Evolutionary conservation across 345 rosid species (phyloP).

Genomic region (Rhizophora mangle): DNA sequence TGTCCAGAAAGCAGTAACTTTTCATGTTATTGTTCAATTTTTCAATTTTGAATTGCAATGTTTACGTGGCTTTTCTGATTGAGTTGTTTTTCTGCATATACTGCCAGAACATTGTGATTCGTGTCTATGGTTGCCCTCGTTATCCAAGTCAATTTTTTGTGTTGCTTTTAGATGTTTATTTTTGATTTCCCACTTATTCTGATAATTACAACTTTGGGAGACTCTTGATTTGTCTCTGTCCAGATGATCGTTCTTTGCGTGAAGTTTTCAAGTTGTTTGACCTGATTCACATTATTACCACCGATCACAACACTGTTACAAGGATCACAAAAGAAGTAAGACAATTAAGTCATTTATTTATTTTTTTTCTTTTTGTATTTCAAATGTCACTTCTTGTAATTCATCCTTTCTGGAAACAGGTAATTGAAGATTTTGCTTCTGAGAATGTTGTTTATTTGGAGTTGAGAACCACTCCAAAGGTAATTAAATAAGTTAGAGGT

Average conservation of each 20-base stretch:
- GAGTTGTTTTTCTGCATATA: not conserved
- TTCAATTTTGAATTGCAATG: not conserved
- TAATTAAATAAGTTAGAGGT: slow-evolving; percentile 17
- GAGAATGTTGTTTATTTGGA: slow-evolving; percentile 89
- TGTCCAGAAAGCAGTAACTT: not conserved
- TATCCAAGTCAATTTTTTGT: not conserved
- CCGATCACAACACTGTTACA: slow-evolving; percentile 70
- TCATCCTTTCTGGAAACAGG: slow-evolving; percentile 36
- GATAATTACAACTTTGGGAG: not conserved
- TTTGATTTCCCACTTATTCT: not conserved
- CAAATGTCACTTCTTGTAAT: not conserved
- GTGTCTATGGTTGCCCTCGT: not conserved
- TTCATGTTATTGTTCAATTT: no score
- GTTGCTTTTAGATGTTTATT: not conserved
- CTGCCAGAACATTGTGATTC: not conserved
- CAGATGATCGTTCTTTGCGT: slow-evolving; percentile 62
- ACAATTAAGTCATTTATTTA: slow-evolving; percentile 1
- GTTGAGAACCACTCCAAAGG: slow-evolving; percentile 95
- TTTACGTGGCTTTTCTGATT: not conserved
- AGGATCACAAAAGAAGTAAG: slow-evolving; percentile 83
- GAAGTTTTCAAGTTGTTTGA: slow-evolving; percentile 91
- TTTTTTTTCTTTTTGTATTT: no score
- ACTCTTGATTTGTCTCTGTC: slow-evolving; percentile 6
- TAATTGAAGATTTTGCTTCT: slow-evolving; percentile 85
- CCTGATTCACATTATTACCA: slow-evolving; percentile 71